Base-by-base conservation (phyloP, 768 basidiomycete genomes). In the Agrocybe pediades region DNA sequence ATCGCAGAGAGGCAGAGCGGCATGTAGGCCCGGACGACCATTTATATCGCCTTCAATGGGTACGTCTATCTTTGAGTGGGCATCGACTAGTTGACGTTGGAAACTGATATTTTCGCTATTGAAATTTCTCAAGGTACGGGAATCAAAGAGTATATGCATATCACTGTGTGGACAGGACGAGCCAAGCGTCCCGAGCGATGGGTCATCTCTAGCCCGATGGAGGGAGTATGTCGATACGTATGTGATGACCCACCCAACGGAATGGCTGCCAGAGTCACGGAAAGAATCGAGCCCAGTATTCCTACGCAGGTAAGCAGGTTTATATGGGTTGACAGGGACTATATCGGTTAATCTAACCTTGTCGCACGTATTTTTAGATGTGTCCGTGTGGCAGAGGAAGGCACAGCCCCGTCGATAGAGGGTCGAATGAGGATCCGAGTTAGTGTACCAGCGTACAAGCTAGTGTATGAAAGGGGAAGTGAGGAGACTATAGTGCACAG, bases 41-140 rank as follows among this genome's bases (percentile, higher is more conserved):
- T 71, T 67, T 91, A 57, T 91, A 90, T 67, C 81, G 85, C 53
- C 68, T 93, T 16, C 84, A 90, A 76, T 92, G 89, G 90, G 91
- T 90, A 66, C 59, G 83, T 66, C 46, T 44, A 54, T 55, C 23
- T 60, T 59, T 53, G 45, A 17, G 19, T 26, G 11, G n/a, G 41
- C 42, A 44, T 54, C 41, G 29, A 45, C 16, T 25, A 9, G 29
- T 40, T 53, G 25, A 9, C n/a, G 48, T 51, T 52, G 36, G 54
- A 46, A 53, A 39, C 39, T 50, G 54, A 60, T 47, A 55, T 45
- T 19, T 60, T 44, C 46, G 55, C 58, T 56, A 39, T 56, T 60
- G 58, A 19, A 45, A 46, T 40, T 62, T 9, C 51, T 56, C 52
- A 68, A 91, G 90, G 80, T 83, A 49, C 70, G 72, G 23, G 79